phyloP scores from a whole-genome alignment of 306 rosid genomes.

The Glycine tomentella region DNA sequence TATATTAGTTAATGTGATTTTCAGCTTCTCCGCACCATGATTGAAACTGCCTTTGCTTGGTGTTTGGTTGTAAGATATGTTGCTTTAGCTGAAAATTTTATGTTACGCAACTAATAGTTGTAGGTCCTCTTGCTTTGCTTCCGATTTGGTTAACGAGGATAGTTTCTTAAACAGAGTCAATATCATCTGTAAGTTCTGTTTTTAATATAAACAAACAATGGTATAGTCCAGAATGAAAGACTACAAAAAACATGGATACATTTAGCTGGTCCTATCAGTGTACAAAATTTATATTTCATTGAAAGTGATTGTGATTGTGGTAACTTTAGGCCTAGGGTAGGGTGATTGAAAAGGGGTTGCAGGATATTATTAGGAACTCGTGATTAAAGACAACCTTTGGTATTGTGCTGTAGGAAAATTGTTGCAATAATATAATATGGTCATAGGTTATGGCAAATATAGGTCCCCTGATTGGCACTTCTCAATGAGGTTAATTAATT shows the following conservation, averaged over 20 bases:
- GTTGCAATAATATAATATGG: background rate
- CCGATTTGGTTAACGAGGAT: background rate
- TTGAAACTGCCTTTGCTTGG: background rate
- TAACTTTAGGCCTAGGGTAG: background rate
- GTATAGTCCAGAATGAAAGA: background rate
- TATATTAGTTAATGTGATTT: background rate
- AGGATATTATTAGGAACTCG: background rate
- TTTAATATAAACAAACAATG: background rate
- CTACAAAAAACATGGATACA: background rate
- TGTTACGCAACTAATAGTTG: background rate
- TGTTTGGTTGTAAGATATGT: background rate
- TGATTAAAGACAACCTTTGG: background rate
- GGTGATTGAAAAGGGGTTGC: background rate
- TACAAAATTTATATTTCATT: background rate
- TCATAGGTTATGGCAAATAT: conserved; percentile 35
- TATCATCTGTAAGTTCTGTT: background rate
- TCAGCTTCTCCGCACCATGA: background rate
- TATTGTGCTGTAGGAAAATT: conserved; percentile 5
- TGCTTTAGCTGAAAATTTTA: background rate
- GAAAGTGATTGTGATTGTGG: background rate
- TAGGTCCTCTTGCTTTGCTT: background rate
- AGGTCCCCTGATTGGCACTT: background rate
- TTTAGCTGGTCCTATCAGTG: background rate
- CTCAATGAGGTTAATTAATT: background rate
- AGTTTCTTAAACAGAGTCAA: conserved; percentile 6